A percentile compares a stretch with the other conserved stretches of the same genome.
Conservation (phyloP, 495 filamentous ascomycete genomes). For the Neurospora sublineolata region DNA sequence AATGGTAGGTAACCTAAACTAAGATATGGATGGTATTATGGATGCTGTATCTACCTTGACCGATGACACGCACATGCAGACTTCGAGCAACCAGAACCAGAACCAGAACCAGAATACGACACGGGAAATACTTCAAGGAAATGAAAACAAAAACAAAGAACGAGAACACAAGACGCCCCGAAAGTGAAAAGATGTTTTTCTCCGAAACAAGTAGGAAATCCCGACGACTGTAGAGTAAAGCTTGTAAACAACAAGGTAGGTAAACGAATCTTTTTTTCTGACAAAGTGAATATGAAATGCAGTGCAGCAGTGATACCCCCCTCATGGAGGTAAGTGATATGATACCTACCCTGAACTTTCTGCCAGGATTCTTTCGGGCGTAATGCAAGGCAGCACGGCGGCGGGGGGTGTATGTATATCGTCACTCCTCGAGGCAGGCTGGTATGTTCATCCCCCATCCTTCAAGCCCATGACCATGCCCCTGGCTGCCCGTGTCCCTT, state of each 20-base stretch:
- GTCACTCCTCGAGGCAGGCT: not conserved
- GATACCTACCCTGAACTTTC: not conserved
- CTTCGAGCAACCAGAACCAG: not conserved
- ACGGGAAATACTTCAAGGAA: not conserved
- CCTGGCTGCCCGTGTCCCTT: not conserved
- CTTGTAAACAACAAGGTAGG: not conserved
- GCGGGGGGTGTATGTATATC: not conserved
- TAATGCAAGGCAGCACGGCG: not conserved
- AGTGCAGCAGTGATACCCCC: not conserved
- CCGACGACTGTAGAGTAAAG: not conserved
- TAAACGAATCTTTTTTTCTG: not conserved
- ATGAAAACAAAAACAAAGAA: not conserved
- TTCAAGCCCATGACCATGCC: not conserved
- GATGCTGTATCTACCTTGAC: not conserved
- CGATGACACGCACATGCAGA: not conserved
- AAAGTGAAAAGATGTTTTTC: not conserved
- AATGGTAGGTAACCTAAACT: not conserved
- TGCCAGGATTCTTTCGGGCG: not conserved
- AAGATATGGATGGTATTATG: not conserved
- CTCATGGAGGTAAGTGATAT: not conserved
- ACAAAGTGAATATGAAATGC: not conserved
- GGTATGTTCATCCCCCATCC: not conserved
- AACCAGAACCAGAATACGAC: not conserved
- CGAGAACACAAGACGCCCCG: not conserved
- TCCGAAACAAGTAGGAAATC: not conserved